phyloP scores from a whole-genome alignment of 352 stramenopile genomes.

The Phytophthora fragariae region DNA sequence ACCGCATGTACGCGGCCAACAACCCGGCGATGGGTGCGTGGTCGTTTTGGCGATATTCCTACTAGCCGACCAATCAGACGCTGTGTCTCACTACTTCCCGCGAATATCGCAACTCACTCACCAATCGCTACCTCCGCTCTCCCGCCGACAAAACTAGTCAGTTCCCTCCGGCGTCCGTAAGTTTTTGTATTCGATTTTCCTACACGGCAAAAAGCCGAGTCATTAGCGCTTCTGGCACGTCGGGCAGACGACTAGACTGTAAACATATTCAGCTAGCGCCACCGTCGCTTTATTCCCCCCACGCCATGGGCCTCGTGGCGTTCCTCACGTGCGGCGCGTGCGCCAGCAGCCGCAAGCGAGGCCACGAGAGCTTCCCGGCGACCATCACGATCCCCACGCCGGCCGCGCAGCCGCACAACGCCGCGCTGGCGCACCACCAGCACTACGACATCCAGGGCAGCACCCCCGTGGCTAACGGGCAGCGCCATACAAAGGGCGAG shows the following conservation, averaged over 20 bases:
- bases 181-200: conserved; percentile 27
- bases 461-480: neutral
- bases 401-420: conserved; percentile 30
- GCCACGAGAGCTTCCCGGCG: conserved; percentile 40
- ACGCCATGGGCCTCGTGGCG: conserved; percentile 35
- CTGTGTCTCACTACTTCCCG: neutral
- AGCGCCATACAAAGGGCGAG: conserved; percentile 6
- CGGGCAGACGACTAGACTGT: too few relatives aligned
- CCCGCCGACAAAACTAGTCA: conserved; percentile 38
- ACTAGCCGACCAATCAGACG: neutral
- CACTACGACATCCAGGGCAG: conserved; percentile 44
- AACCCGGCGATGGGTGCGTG: too few relatives aligned
- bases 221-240: conserved; percentile 24
- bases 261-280: too few relatives aligned
- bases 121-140: conserved; percentile 5
- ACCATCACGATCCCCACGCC: conserved; percentile 49
- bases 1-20: neutral
- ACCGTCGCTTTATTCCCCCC: neutral
- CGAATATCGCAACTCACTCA: neutral
- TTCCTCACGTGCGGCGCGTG: conserved; percentile 49
- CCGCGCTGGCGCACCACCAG: conserved; percentile 32
- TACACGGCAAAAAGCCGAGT: conserved; percentile 20
- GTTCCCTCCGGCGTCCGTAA: conserved; percentile 19
- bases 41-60: neutral
- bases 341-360: conserved; percentile 38